These are phyloP conservation scores for Cajanus cajan DNA, from an alignment of 306 rosid species.

Conservation along the genomic window DNA sequence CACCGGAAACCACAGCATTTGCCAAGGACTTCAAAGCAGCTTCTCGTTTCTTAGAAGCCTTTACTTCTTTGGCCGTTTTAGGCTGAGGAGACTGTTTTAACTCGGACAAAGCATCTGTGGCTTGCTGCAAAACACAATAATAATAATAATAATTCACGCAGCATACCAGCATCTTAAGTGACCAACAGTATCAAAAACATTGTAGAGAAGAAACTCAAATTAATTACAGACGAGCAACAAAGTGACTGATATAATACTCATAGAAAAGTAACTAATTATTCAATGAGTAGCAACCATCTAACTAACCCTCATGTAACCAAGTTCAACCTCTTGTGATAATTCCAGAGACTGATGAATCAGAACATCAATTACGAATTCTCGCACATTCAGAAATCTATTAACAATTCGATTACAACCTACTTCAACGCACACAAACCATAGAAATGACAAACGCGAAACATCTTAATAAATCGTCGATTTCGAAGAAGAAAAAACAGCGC, in stretches of 20 bases:
- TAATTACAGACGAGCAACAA: not conserved
- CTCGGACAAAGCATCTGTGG: slow-evolving; percentile 56
- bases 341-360: not conserved
- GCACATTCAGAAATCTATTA: not conserved
- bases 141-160: not conserved
- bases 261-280: not conserved
- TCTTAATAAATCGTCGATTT: not conserved
- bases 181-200: not conserved
- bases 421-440: not conserved
- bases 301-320: not conserved
- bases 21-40: slow-evolving; percentile 54
- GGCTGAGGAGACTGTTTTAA: slow-evolving; percentile 60
- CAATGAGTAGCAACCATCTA: not conserved
- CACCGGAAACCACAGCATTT: slow-evolving; percentile 42
- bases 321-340: not conserved
- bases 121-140: slow-evolving; percentile 57
- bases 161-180: not conserved
- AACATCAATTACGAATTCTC: not conserved
- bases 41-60: slow-evolving; percentile 41
- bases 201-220: not conserved
- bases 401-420: not conserved
- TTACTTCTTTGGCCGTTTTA: slow-evolving; percentile 31
- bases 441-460: not conserved
- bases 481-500: not conserved
- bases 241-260: not conserved